Evolutionary conservation across 768 basidiomycete species (phyloP), one percentile per base, ranked within the genome.

Genomic region (Pleurotus tuoliensis): DNA sequence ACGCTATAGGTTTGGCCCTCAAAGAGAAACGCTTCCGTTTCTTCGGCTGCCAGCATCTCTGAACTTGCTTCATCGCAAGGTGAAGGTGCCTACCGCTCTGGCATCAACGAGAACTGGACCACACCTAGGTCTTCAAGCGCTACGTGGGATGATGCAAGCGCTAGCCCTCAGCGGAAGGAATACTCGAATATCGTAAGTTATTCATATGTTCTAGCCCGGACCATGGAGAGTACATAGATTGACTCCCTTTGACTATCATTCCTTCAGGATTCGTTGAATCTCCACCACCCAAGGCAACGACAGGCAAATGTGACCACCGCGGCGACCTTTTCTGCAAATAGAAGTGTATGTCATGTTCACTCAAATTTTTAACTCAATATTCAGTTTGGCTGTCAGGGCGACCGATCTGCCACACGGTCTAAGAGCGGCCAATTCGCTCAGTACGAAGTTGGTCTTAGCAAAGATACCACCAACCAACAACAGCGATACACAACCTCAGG

Each of bases 21-120:
- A 3, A 78, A 75, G 63, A 76, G 83, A 60, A 86, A 86, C 61
- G 72, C 83, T 18, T 87, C 87, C 5, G 76, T 78, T 38, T 86
- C 86, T 38, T 87, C 86, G 4, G 78, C 74, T 16, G 66, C 82
- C 15, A 82, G 83, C 62, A 69, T 72, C 16, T 76, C 73, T 12
- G 85, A 86, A 24, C 61, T 79, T 16, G 70, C 78, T 8, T 68
- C 76, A 30, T 70, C 71, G 6, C 77, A 78, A 56, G 63, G 68
- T 12, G 84, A 85, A 56, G 59, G 72, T 41, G 67, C 66, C 53
- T 83, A 78, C 60, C 82, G 80, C 48, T 62, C 76, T 18, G 76
- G 71, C 57, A 64, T 80, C 16, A 70, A 67, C 4, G 85, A 86
- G 47, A 71, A 72, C 27, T 86, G 85, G 83, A 57, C 68, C 3